phyloP scores from a whole-genome alignment of 768 basidiomycete species.

The Boletus rex-veris region DNA sequence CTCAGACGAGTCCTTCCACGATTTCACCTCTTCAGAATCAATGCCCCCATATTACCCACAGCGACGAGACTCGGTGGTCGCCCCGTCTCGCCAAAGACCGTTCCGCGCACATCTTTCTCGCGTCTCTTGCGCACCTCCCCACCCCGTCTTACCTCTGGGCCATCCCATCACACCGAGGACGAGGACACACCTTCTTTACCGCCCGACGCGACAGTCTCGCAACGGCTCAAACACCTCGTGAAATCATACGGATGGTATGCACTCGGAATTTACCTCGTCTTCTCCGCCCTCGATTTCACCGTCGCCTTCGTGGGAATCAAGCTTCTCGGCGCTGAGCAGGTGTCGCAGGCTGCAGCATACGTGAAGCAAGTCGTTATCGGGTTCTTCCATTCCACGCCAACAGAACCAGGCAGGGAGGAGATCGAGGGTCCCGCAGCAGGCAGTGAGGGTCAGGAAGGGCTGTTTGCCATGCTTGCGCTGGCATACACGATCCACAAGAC shows the following conservation, averaged over 20 bases:
- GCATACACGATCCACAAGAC: conserved; percentile 98
- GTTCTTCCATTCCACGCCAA: conserved; percentile 49
- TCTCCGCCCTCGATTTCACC: conserved; percentile 77
- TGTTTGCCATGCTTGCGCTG: conserved; percentile 89
- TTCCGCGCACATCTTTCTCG: conserved; percentile 18
- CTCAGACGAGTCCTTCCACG: conserved; percentile 42
- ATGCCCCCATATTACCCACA: conserved; percentile 50
- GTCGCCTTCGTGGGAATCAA: conserved; percentile 83
- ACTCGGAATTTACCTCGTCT: conserved; percentile 78
- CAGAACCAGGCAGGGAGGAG: conserved; percentile 68
- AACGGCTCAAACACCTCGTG: conserved; percentile 76
- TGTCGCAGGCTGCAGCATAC: conserved; percentile 60
- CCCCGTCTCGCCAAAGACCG: conserved; percentile 4
- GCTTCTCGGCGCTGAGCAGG: conserved; percentile 86
- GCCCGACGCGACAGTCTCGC: conserved; percentile 55
- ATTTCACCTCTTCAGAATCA: conserved; percentile 43
- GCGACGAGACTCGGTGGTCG: conserved; percentile 36
- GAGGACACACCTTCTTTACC: conserved; percentile 31
- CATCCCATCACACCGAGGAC: conserved; percentile 10
- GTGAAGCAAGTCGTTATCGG: conserved; percentile 48
- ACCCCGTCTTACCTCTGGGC: conserved; percentile 41
- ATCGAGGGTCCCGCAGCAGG: conserved; percentile 41
- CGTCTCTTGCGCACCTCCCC: conserved; percentile 51
- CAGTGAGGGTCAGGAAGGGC: conserved; percentile 56
- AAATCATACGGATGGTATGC: conserved; percentile 97